Conservation (phyloP, 1,284 basidiomycete species). For the Fomitopsis palustris region DNA sequence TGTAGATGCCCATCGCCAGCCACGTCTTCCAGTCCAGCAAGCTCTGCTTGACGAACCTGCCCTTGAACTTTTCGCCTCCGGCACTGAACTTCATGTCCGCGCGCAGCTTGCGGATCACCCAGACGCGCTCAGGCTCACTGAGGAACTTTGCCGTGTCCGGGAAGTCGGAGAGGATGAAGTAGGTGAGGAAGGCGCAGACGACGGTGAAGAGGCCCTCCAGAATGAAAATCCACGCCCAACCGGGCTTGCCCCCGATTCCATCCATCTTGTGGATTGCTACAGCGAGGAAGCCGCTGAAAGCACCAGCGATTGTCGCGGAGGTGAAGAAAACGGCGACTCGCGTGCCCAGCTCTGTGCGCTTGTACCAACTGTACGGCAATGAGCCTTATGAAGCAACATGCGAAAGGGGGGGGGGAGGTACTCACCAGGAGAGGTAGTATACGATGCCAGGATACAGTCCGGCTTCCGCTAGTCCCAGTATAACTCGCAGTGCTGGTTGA, state of each 20-base stretch:
- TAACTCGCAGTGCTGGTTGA: conserved; percentile 25
- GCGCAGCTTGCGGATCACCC: conserved; percentile 44
- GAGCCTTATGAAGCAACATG: not conserved
- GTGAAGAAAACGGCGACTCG: conserved; percentile 66
- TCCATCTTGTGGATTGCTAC: conserved; percentile 70
- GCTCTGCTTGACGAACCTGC: conserved; percentile 43
- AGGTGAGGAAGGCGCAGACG: conserved; percentile 43
- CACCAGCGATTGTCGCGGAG: conserved; percentile 65
- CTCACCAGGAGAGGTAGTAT: conserved; percentile 36
- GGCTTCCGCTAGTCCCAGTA: conserved; percentile 35
- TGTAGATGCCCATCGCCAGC: conserved; percentile 45
- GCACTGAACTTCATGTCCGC: conserved; percentile 45
- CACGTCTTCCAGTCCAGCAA: conserved; percentile 53
- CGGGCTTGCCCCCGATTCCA: conserved; percentile 58
- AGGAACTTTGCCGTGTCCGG: conserved; percentile 59
- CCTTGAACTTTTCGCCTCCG: conserved; percentile 46
- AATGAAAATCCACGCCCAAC: conserved; percentile 72
- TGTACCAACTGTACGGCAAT: conserved; percentile 34
- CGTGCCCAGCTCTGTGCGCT: conserved; percentile 56
- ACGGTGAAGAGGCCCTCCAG: conserved; percentile 73
- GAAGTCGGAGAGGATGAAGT: conserved; percentile 58
- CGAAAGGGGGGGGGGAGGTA: not conserved
- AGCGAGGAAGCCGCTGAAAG: conserved; percentile 65
- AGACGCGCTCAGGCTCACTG: conserved; percentile 43
- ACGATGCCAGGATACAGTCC: conserved; percentile 36